A percentile compares a stretch with the other conserved stretches of the same genome.
Evolutionary conservation across 345 rosid species (phyloP).

Genomic region (Lumnitzera littorea): DNA sequence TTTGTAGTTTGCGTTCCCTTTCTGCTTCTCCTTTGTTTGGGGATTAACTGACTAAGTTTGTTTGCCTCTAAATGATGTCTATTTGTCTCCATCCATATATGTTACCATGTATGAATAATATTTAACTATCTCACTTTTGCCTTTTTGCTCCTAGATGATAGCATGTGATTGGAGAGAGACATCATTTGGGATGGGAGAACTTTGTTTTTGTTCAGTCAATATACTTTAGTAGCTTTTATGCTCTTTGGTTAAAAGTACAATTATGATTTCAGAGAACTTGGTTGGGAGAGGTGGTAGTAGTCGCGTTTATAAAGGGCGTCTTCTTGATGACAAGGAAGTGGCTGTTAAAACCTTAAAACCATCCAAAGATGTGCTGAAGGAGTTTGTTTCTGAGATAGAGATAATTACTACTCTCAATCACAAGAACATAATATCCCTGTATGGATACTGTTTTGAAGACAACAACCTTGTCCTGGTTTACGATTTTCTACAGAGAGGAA

Average conservation of each 20-base stretch:
- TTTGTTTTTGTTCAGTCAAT: no score
- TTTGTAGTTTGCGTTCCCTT: constrained; percentile 39
- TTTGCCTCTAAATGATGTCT: not conserved
- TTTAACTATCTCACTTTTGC: no score
- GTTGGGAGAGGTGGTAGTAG: constrained; percentile 96
- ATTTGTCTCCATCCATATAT: not conserved
- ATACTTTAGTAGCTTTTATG: not conserved
- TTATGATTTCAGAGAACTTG: constrained; percentile 49
- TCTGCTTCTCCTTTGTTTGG: not conserved
- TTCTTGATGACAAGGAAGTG: constrained; percentile 82
- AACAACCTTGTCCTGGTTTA: constrained; percentile 67
- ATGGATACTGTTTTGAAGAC: constrained; percentile 76
- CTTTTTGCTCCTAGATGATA: no score
- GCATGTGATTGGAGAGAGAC: no score
- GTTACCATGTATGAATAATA: no score
- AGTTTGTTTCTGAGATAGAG: constrained; percentile 75
- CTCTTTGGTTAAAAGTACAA: not conserved
- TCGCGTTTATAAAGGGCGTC: constrained; percentile 72
- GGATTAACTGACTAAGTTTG: not conserved
- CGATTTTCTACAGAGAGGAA: constrained; percentile 83
- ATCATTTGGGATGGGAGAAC: no score
- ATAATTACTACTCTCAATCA: constrained; percentile 66
- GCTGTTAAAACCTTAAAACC: constrained; percentile 88
- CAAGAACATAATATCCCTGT: constrained; percentile 71
- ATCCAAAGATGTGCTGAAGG: constrained; percentile 53